A percentile compares a stretch with the other conserved stretches of the same genome.
phyloP scores from a whole-genome alignment of 179 eudicot genomes.

The Beta lomatogona region DNA sequence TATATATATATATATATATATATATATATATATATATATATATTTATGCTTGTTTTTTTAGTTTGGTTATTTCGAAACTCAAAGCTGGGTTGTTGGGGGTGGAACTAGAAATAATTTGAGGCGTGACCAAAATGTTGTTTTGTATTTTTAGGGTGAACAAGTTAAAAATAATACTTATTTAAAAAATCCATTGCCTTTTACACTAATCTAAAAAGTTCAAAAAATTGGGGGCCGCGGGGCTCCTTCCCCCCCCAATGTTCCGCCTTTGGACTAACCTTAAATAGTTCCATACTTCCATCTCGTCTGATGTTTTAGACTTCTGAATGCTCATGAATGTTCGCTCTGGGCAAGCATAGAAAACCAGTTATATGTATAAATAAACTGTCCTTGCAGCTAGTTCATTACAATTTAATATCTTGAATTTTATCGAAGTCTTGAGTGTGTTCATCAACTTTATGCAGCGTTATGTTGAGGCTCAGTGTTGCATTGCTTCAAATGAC shows the following conservation, averaged over 20 bases:
- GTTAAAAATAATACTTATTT: too few species aligned
- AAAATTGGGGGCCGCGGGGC: too few species aligned
- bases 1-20: too few species aligned
- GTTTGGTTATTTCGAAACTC: background rate
- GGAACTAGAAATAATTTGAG: too few species aligned
- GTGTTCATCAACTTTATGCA: constrained; percentile 43
- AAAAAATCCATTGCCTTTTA: too few species aligned
- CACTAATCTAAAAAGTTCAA: too few species aligned
- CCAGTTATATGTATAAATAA: background rate
- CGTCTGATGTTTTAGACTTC: background rate
- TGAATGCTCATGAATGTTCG: background rate
- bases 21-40: too few species aligned
- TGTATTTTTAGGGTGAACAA: too few species aligned
- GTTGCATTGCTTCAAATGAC: constrained; percentile 84
- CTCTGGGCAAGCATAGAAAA: background rate
- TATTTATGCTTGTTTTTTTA: background rate
- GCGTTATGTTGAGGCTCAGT: constrained; percentile 96
- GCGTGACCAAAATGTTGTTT: too few species aligned
- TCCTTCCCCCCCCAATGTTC: too few species aligned
- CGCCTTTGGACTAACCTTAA: background rate
- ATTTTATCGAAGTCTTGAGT: background rate
- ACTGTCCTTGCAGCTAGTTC: background rate
- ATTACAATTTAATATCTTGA: background rate
- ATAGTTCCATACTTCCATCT: too few species aligned
- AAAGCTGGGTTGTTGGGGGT: background rate